phyloP scores from a whole-genome alignment of 371 early-diverging fungal genomes.

The Homolaphlyctis polyrhiza region DNA sequence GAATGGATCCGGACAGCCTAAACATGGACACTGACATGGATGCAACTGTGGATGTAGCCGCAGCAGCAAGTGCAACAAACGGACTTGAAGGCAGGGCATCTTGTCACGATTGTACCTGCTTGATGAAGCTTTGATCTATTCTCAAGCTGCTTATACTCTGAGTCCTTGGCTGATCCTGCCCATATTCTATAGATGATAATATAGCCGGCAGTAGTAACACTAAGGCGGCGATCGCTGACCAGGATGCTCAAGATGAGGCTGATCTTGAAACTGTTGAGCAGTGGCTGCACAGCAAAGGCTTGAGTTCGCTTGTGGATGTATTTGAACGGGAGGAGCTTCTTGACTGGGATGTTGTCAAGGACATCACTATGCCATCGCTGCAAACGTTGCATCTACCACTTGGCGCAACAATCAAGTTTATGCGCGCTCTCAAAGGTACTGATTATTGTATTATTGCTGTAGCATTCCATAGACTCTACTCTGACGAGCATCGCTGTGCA shows the following conservation, averaged over 20 bases:
- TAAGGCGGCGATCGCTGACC: neutral
- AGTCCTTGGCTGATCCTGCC: neutral
- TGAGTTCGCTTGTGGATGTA: neutral
- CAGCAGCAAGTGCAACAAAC: no score
- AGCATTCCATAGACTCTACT: no score
- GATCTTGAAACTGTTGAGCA: neutral
- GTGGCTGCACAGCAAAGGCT: neutral
- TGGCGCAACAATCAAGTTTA: neutral
- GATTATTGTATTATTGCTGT: neutral
- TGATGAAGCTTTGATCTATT: neutral
- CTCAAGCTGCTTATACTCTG: neutral
- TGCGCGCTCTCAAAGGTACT: neutral
- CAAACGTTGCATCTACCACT: neutral
- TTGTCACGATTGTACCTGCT: no score
- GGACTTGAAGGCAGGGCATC: no score
- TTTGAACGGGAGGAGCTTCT: conserved; percentile 1
- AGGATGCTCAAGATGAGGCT: neutral
- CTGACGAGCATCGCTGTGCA: no score
- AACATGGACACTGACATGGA: no score
- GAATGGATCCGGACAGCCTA: no score
- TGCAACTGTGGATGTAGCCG: no score
- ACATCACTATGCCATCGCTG: neutral
- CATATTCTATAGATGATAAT: neutral
- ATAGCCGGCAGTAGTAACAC: neutral
- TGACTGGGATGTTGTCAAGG: conserved; percentile 5